Percentiles rank a stretch among this genome's conserved stretches.
Conservation (phyloP, 345 rosid genomes). For the Arabis alpina region DNA sequence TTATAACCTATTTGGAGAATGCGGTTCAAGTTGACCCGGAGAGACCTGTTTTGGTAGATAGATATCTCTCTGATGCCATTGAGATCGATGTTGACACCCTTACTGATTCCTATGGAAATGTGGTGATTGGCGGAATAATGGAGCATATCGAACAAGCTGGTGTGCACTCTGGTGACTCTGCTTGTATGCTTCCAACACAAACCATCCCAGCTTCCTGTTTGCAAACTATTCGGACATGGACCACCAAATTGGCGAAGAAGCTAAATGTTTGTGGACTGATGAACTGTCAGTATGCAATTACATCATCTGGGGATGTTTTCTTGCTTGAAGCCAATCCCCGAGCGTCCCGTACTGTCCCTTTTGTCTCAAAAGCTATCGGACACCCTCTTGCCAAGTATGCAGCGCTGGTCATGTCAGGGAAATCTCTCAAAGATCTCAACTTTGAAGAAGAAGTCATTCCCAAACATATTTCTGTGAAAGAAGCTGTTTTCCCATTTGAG, state of each 20-base stretch:
- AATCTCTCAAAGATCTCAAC: slow-evolving; percentile 65
- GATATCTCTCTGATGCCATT: slow-evolving; percentile 83
- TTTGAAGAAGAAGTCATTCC: slow-evolving; percentile 88
- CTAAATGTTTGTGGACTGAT: slow-evolving; percentile 92
- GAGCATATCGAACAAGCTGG: slow-evolving; percentile 99
- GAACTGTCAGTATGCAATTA: slow-evolving; percentile 94
- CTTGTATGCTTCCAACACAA: slow-evolving; percentile 91
- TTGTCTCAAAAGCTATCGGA: slow-evolving; percentile 97
- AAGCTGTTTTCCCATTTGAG: slow-evolving; percentile 95
- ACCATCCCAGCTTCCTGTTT: slow-evolving; percentile 73
- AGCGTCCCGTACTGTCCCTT: slow-evolving; percentile 96
- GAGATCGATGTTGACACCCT: slow-evolving; percentile 93
- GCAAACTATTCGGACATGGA: slow-evolving; percentile 80
- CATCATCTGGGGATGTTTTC: slow-evolving; percentile 79
- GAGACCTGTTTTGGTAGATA: slow-evolving; percentile 88
- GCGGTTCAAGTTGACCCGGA: slow-evolving; percentile 97
- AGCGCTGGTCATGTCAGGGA: slow-evolving; percentile 90
- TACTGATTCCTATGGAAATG: slow-evolving; percentile 79
- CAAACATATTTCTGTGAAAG: slow-evolving; percentile 82
- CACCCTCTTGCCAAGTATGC: slow-evolving; percentile 96
- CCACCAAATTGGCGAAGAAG: slow-evolving; percentile 73
- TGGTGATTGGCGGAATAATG: slow-evolving; percentile 97
- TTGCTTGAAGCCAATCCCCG: slow-evolving; percentile 98
- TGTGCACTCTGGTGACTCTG: slow-evolving; percentile 98
- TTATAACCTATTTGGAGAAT: slow-evolving; percentile 74